Conservation (phyloP, 2,329 filamentous ascomycete genomes). For the Calonectria montana region DNA sequence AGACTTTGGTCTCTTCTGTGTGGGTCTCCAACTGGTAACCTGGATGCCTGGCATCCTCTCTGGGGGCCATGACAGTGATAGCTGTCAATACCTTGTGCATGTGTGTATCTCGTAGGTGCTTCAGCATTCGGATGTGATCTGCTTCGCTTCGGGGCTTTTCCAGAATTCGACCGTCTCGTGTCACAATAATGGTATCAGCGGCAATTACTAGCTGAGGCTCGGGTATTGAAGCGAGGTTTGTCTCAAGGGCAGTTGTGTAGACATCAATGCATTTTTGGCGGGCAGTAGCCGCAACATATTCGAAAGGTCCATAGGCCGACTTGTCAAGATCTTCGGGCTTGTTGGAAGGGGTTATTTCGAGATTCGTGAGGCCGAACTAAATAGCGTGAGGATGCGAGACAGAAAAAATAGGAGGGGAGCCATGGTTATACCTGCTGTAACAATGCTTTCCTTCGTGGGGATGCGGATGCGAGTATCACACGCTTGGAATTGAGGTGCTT, state of each 20-base stretch:
- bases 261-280: constrained; percentile 85
- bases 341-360: constrained; percentile 87
- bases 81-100: constrained; percentile 88
- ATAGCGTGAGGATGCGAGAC: constrained; percentile 19
- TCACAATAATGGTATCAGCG: constrained; percentile 91
- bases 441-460: constrained; percentile 84
- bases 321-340: constrained; percentile 91
- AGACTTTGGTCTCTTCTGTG: constrained; percentile 92
- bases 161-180: constrained; percentile 78
- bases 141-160: constrained; percentile 90
- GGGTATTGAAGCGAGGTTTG: constrained; percentile 55
- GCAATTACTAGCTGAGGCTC: constrained; percentile 90
- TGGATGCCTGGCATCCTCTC: constrained; percentile 82
- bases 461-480: constrained; percentile 90
- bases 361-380: constrained; percentile 80
- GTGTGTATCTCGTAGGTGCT: constrained; percentile 79
- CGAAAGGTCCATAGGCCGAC: constrained; percentile 76
- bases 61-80: constrained; percentile 83
- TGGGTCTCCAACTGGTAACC: constrained; percentile 86
- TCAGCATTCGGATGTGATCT: constrained; percentile 87
- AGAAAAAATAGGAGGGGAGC: neutral
- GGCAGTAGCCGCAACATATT: constrained; percentile 92
- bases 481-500: constrained; percentile 80
- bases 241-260: constrained; percentile 60
- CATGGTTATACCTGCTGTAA: constrained; percentile 70